Percentiles rank a stretch among this genome's conserved stretches.
Evolutionary conservation across 495 filamentous ascomycete species (phyloP).

Genomic region (Penicillium psychrofluorescens): DNA sequence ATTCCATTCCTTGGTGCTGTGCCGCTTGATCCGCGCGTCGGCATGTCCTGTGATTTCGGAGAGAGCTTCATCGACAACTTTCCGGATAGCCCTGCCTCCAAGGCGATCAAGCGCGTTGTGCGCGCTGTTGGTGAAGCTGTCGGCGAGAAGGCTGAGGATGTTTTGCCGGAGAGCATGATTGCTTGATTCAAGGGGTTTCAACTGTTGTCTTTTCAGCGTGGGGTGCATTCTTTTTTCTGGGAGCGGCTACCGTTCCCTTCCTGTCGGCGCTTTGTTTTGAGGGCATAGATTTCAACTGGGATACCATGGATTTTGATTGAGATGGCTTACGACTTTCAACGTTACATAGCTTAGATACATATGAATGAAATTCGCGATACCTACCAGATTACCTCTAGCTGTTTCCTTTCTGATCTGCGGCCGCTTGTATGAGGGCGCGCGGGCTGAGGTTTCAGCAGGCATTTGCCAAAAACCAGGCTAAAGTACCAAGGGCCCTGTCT

Average conservation of each 20-base stretch:
- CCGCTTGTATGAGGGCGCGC: too few species aligned
- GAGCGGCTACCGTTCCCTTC: too few species aligned
- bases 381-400: too few species aligned
- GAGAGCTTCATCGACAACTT: conserved; percentile 95
- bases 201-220: not conserved
- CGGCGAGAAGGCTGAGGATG: conserved; percentile 43
- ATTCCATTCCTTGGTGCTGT: conserved; percentile 86
- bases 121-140: conserved; percentile 57
- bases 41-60: conserved; percentile 93
- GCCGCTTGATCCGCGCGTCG: conserved; percentile 89
- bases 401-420: too few species aligned
- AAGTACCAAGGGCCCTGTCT: too few species aligned
- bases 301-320: too few species aligned
- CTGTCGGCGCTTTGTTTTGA: too few species aligned
- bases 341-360: too few species aligned
- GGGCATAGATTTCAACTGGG: not conserved
- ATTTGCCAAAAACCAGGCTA: too few species aligned
- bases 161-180: conserved; percentile 29
- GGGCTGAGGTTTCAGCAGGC: too few species aligned
- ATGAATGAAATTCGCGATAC: too few species aligned
- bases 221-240: not conserved
- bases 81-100: conserved; percentile 83
- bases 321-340: too few species aligned
- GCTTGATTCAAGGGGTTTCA: conserved; percentile 9
- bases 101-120: conserved; percentile 70